Evolutionary conservation across 2,329 filamentous ascomycete species (phyloP), one percentile per base, ranked within the genome.

Genomic region (Aspergillus niger): DNA sequence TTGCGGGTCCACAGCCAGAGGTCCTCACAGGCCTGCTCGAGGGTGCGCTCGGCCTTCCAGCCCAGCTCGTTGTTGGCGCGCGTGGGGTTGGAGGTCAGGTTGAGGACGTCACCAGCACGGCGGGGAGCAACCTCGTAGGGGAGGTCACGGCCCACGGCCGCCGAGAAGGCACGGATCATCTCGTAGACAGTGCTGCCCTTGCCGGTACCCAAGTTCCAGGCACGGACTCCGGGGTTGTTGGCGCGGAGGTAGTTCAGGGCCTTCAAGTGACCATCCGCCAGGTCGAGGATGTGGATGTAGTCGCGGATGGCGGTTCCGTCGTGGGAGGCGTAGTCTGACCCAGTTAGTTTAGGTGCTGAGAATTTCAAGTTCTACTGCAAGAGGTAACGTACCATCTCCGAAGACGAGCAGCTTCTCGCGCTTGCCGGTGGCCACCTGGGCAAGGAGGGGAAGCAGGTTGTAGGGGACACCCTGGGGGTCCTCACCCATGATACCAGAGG

Each of bases 1-100:
- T 97, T 98, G 80, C 90, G 85, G 15, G 96, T 96, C 95, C 95
- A 99, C 73, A 88, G 89, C 95, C 95, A 99, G 67, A 99, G 83
- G 78, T 99, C 92, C 69, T 89, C 87, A 76, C 95, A 99, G 26
- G 94, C 93, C 76, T 97, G 88, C 80, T 98, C 94, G 75, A 99
- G 87, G 20, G 91, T 93, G 60, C 90, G 83, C 81, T 96, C 86
- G 1, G 95, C 93, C 83, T 93, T 93, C 95, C 95, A 99, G 65
- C 87, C 83, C 57, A 99, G 85, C 81, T 99, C 95, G 75, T 86
- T 81, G 79, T 96, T 96, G 55, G 95, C 95, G 39, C 92, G 86
- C 3, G 86, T 85, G 11, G 95, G 91, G 79, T 97, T 96, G 67
- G 95, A 92, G 22, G 95, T 99, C 50, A 99, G 87, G 79, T 99